Evolutionary conservation across 495 filamentous ascomycete species (phyloP).

Genomic region (Penicillium riverlandense): DNA sequence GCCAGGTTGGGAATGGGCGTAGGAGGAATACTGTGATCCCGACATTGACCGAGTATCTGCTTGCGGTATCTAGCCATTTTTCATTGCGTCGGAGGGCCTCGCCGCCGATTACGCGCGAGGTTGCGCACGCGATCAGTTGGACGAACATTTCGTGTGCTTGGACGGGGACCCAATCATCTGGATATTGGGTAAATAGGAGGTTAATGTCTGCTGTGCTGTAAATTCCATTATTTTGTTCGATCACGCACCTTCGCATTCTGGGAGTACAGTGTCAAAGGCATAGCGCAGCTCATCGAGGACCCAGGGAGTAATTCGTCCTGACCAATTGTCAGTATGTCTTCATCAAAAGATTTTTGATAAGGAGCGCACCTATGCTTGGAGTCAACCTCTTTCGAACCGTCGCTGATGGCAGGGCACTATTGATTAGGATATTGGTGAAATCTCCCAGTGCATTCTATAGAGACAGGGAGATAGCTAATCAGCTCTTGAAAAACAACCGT

Average conservation of each 20-base stretch:
- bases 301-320: slow-evolving; percentile 20
- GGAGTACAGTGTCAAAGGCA: slow-evolving; percentile 16
- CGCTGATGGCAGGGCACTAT: slow-evolving; percentile 15
- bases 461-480: background rate
- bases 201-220: background rate
- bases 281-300: slow-evolving; percentile 21
- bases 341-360: too few relatives aligned
- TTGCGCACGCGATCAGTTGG: slow-evolving; percentile 45
- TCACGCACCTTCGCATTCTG: slow-evolving; percentile 17
- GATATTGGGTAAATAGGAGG: background rate
- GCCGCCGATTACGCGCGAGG: slow-evolving; percentile 52
- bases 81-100: slow-evolving; percentile 42
- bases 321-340: background rate
- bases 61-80: slow-evolving; percentile 47
- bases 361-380: slow-evolving; percentile 13
- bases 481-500: background rate
- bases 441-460: slow-evolving; percentile 23
- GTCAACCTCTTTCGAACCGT: slow-evolving; percentile 21
- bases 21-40: slow-evolving; percentile 25
- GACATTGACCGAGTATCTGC: slow-evolving; percentile 47
- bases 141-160: slow-evolving; percentile 20
- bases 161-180: slow-evolving; percentile 17
- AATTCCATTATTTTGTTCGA: background rate
- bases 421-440: slow-evolving; percentile 21
- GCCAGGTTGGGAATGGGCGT: slow-evolving; percentile 24